Evolutionary conservation across 2,329 filamentous ascomycete genomes (phyloP).

Genomic region (Verticillium isaacii): DNA sequence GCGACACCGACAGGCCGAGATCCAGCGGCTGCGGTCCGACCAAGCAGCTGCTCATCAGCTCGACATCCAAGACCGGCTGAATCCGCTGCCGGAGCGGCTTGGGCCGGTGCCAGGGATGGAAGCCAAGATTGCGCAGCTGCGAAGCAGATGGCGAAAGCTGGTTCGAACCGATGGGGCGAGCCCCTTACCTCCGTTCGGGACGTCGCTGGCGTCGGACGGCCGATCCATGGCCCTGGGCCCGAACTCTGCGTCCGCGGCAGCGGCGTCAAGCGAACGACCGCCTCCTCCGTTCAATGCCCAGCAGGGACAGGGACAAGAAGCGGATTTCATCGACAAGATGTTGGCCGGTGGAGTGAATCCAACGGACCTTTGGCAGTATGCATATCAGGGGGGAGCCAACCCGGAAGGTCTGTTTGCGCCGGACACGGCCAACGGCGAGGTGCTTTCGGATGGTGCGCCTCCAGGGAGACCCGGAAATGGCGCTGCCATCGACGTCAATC

Average conservation of each 20-base stretch:
- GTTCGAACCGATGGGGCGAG: conserved; percentile 29
- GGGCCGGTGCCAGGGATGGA: conserved; percentile 42
- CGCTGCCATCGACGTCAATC: background rate
- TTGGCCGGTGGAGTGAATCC: background rate
- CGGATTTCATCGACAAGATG: conserved; percentile 7
- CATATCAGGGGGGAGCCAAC: conserved; percentile 1
- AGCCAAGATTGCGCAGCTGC: conserved; percentile 36
- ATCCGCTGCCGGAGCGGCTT: conserved; percentile 39
- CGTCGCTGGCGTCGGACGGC: background rate
- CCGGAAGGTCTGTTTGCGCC: background rate
- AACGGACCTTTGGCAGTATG: conserved; percentile 10
- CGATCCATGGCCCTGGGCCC: background rate
- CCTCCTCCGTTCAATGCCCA: background rate
- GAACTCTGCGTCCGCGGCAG: background rate
- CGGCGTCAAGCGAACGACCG: background rate
- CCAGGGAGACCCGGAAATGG: background rate
- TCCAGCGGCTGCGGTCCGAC: conserved; percentile 41
- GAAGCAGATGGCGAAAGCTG: conserved; percentile 47
- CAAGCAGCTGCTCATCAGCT: conserved; percentile 43
- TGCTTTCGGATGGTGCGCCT: background rate
- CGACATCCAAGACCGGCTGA: conserved; percentile 42
- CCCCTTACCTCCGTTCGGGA: conserved; percentile 15
- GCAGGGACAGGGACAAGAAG: background rate
- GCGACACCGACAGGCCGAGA: conserved; percentile 45
- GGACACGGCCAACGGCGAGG: background rate